Evolutionary conservation across 2,329 filamentous ascomycete species (phyloP).

Genomic region (Colletotrichum spaethianum): DNA sequence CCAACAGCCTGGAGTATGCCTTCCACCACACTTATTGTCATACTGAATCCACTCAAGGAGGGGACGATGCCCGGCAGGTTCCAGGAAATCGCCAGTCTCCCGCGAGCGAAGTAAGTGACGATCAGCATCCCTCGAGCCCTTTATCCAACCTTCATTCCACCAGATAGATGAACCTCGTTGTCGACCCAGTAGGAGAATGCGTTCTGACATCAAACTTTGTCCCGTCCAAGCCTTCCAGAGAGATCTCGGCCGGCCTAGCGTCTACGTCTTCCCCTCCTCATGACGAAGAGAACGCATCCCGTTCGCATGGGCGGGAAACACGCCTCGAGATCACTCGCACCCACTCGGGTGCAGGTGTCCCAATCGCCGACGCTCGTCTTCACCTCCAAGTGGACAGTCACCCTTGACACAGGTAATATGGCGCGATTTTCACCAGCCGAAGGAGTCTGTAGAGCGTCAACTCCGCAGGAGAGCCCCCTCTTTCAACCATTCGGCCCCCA

Average conservation of each 20-base stretch:
- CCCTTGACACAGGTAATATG: constrained; percentile 34
- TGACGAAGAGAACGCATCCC: background rate
- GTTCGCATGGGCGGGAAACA: background rate
- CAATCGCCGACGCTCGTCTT: constrained; percentile 1
- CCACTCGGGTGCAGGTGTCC: constrained; percentile 6
- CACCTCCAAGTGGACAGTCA: background rate
- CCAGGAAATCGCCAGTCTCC: constrained; percentile 11
- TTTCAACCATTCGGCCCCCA: constrained; percentile 26
- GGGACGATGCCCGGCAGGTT: constrained; percentile 17
- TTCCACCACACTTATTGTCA: constrained; percentile 30
- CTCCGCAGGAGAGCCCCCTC: constrained; percentile 15
- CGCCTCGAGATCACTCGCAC: constrained; percentile 21
- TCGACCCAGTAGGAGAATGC: constrained; percentile 9
- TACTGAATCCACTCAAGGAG: constrained; percentile 25
- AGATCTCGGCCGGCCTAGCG: constrained; percentile 28
- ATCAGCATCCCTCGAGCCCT: constrained; percentile 32
- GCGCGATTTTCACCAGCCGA: constrained; percentile 6
- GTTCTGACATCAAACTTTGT: constrained; percentile 13
- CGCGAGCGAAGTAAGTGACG: constrained; percentile 31
- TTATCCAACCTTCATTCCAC: constrained; percentile 32
- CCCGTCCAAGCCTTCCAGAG: background rate
- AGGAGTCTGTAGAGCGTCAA: constrained; percentile 21
- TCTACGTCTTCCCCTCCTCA: background rate
- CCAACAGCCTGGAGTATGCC: constrained; percentile 29
- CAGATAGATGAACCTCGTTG: constrained; percentile 31